phyloP scores from a whole-genome alignment of 148 eudicot genomes.

The Rhododendron mucronatum region DNA sequence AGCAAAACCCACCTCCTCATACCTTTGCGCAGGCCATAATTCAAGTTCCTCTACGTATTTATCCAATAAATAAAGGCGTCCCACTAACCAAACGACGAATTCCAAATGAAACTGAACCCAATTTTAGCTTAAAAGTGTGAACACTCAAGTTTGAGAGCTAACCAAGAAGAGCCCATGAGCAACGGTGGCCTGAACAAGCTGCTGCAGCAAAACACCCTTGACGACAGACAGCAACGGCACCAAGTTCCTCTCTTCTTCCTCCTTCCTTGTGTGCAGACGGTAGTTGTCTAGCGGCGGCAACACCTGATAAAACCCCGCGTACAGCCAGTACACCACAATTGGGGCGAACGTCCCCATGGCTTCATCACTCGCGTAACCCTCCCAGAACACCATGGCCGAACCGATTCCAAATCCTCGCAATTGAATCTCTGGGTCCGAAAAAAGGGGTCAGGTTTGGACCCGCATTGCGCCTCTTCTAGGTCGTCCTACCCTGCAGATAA shows the following conservation, averaged over 20 bases:
- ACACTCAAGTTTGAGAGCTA: not conserved
- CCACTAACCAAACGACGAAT: not conserved
- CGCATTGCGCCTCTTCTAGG: not conserved
- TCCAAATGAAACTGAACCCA: not conserved
- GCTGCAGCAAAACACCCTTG: constrained; percentile 48
- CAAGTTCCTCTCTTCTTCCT: constrained; percentile 39
- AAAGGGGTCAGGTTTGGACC: not conserved
- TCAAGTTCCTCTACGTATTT: not conserved
- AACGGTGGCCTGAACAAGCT: constrained; percentile 42
- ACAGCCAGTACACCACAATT: constrained; percentile 50
- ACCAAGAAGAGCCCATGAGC: constrained; percentile 44
- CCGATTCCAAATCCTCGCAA: not conserved
- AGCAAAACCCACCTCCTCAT: not conserved
- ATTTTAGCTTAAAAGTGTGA: not conserved
- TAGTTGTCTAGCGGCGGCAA: constrained; percentile 40
- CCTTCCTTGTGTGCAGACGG: constrained; percentile 45
- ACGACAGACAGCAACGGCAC: constrained; percentile 33
- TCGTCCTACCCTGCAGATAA: not conserved
- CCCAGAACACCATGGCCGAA: constrained; percentile 48
- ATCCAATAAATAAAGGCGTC: not conserved
- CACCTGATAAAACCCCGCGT: constrained; percentile 48
- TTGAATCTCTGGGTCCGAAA: not conserved
- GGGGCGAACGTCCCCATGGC: constrained; percentile 51
- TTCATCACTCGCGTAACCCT: constrained; percentile 50
- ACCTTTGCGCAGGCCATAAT: not conserved